These are phyloP conservation scores for Ustilago bromivora DNA, from an alignment of 1,284 basidiomycete genomes.

Conservation along the genomic window DNA sequence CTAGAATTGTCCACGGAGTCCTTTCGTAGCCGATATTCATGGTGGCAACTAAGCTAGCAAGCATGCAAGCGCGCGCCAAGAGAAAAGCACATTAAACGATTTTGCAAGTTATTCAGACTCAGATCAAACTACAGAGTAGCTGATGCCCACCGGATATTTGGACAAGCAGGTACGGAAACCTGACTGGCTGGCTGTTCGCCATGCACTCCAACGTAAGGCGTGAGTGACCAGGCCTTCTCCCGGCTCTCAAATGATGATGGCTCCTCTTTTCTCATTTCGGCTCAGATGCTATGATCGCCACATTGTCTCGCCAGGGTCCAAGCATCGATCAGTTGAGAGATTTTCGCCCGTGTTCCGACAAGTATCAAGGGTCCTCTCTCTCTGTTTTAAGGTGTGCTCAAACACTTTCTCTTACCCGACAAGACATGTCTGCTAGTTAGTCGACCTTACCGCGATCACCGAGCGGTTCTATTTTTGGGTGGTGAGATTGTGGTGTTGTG, in stretches of 20 bases:
- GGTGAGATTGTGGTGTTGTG: no score
- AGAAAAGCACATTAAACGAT: neutral
- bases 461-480: neutral
- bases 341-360: neutral
- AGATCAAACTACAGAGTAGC: neutral
- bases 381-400: neutral
- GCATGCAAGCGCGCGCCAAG: neutral
- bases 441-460: neutral
- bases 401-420: neutral
- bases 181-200: neutral
- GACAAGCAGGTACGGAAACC: neutral
- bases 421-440: neutral
- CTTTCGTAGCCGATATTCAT: neutral
- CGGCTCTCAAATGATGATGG: neutral
- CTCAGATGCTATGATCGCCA: neutral
- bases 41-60: neutral
- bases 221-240: neutral
- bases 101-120: slow-evolving; percentile 2
- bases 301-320: slow-evolving; percentile 4
- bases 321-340: neutral
- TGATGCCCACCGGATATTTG: neutral
- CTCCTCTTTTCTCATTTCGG: neutral
- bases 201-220: neutral
- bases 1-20: neutral
- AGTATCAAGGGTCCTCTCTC: slow-evolving; percentile 2